A percentile compares a stretch with the other conserved stretches of the same genome.
These are phyloP conservation scores for Corynespora cassiicola DNA, from an alignment of 2,329 filamentous ascomycete genomes.

Conservation along the genomic window DNA sequence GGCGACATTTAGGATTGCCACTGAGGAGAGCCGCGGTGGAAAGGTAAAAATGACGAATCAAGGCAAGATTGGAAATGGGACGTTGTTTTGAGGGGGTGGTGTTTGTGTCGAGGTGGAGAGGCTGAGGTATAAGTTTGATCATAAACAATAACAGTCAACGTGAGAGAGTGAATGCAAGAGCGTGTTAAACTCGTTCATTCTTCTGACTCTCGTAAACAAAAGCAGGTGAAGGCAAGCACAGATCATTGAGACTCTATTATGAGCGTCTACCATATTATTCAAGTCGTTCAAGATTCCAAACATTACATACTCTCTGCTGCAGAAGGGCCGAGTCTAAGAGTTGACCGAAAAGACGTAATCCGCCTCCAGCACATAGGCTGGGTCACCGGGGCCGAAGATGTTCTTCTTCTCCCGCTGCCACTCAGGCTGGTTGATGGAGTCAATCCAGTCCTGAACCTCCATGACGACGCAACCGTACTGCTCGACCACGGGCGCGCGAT, in stretches of 20 bases:
- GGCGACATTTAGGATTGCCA: constrained; percentile 1
- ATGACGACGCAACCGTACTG: constrained; percentile 87
- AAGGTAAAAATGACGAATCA: neutral
- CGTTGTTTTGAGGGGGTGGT: no score
- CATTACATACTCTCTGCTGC: constrained; percentile 8
- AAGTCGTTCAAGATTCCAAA: constrained; percentile 5
- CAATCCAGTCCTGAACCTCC: constrained; percentile 93
- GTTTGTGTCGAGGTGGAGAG: no score
- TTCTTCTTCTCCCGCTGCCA: constrained; percentile 72
- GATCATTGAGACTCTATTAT: neutral
- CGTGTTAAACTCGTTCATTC: constrained; percentile 8
- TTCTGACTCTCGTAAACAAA: neutral
- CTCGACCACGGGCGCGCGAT: constrained; percentile 67
- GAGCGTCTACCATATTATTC: neutral
- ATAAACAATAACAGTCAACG: no score
- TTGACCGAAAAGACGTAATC: constrained; percentile 52
- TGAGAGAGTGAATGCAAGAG: neutral
- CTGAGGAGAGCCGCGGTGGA: constrained; percentile 1
- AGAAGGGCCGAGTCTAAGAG: neutral
- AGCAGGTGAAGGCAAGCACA: neutral
- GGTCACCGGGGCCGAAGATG: constrained; percentile 54
- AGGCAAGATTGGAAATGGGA: no score
- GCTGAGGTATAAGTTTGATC: no score
- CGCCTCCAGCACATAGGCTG: constrained; percentile 53
- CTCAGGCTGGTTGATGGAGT: constrained; percentile 88